phyloP scores from a whole-genome alignment of 495 filamentous ascomycete species.

The Schizothecium vesticola region DNA sequence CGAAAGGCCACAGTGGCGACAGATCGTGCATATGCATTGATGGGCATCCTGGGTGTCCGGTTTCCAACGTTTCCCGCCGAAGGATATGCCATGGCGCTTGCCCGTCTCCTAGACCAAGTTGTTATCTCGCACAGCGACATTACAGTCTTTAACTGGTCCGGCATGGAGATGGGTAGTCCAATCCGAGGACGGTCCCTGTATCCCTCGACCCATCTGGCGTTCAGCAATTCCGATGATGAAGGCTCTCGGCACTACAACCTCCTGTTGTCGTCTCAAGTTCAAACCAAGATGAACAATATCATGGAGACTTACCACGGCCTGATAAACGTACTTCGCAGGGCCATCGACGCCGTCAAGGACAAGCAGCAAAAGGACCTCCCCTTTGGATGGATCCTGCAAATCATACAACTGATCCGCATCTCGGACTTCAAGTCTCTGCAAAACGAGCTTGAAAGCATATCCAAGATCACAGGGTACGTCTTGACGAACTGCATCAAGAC shows the following conservation, averaged over 20 bases:
- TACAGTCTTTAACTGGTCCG: slow-evolving; percentile 40
- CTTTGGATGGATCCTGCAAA: slow-evolving; percentile 24
- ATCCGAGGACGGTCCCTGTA: slow-evolving; percentile 35
- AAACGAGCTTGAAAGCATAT: slow-evolving; percentile 24
- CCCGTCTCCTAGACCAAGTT: slow-evolving; percentile 34
- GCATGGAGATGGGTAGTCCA: slow-evolving; percentile 32
- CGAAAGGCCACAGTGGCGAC: slow-evolving; percentile 29
- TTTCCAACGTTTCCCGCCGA: slow-evolving; percentile 36
- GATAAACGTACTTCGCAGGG: slow-evolving; percentile 22
- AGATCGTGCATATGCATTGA: slow-evolving; percentile 34
- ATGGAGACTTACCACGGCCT: slow-evolving; percentile 24
- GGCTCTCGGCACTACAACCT: slow-evolving; percentile 24
- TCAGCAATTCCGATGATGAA: slow-evolving; percentile 18
- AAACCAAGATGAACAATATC: slow-evolving; percentile 23
- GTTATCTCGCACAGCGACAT: slow-evolving; percentile 36
- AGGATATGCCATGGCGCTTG: slow-evolving; percentile 33
- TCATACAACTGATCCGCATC: slow-evolving; percentile 24
- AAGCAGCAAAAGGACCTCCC: slow-evolving; percentile 27
- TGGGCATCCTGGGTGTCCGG: slow-evolving; percentile 36
- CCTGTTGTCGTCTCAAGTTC: slow-evolving; percentile 20
- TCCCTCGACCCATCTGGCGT: slow-evolving; percentile 30
- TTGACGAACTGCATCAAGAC: slow-evolving; percentile 15
- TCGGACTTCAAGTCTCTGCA: slow-evolving; percentile 22
- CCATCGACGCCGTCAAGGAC: slow-evolving; percentile 29
- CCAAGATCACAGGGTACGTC: slow-evolving; percentile 31